Conservation (phyloP, 1,139 yeast species). For the Blastobotrys apis region DNA sequence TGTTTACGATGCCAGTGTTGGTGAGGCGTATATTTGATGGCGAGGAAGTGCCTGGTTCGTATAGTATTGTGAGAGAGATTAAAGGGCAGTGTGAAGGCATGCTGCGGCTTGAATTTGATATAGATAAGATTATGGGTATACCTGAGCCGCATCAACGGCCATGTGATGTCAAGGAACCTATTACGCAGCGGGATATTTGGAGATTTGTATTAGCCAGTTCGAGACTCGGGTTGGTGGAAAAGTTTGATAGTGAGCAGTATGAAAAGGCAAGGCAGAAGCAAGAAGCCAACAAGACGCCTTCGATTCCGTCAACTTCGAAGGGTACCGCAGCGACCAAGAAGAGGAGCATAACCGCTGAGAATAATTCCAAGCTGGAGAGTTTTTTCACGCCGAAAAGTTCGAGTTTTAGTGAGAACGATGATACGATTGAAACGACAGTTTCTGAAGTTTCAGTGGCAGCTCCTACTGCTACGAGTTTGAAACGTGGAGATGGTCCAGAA, state of each 20-base stretch:
- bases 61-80: slow-evolving; percentile 3
- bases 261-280: slow-evolving; percentile 1
- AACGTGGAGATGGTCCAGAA: too few species aligned
- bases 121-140: background rate
- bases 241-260: slow-evolving; percentile 1
- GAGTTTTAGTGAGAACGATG: too few species aligned
- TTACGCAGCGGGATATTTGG: slow-evolving; percentile 6
- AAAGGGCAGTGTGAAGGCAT: slow-evolving; percentile 1
- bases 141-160: slow-evolving; percentile 1
- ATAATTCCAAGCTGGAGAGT: too few species aligned
- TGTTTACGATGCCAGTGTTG: background rate
- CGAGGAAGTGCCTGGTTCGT: background rate
- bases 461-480: too few species aligned
- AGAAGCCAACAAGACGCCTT: background rate
- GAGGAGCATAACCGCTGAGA: too few species aligned
- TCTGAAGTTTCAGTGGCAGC: too few species aligned
- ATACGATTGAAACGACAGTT: too few species aligned
- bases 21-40: slow-evolving; percentile 3
- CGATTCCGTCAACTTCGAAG: background rate
- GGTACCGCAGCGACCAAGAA: background rate
- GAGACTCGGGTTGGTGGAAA: background rate
- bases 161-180: background rate
- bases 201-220: background rate
- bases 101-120: slow-evolving; percentile 2
- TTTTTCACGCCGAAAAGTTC: too few species aligned